Evolutionary conservation across 1,284 basidiomycete species (phyloP).

Genomic region (Boletellus sp.): DNA sequence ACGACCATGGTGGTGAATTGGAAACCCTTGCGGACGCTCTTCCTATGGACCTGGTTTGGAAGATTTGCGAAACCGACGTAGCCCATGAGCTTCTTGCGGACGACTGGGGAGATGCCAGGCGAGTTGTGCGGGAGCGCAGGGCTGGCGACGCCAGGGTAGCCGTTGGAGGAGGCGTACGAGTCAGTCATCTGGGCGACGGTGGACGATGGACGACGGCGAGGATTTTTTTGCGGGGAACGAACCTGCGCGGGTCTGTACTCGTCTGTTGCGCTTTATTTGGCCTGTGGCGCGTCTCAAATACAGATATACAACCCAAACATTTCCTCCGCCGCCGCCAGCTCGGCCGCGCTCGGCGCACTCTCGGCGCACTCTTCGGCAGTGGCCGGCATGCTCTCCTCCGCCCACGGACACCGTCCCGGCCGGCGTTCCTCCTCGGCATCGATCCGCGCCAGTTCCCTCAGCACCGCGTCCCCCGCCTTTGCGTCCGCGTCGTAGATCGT

Average conservation of each 20-base stretch:
- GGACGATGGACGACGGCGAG: conserved; percentile 32
- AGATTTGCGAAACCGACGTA: conserved; percentile 91
- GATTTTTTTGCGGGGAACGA: conserved; percentile 48
- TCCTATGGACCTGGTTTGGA: conserved; percentile 96
- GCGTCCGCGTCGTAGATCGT: conserved; percentile 29
- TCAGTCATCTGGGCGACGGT: conserved; percentile 54
- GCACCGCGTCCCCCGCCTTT: neutral
- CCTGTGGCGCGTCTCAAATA: conserved; percentile 26
- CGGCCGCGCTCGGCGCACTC: neutral
- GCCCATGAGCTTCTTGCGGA: conserved; percentile 89
- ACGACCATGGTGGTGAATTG: conserved; percentile 97
- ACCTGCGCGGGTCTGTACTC: conserved; percentile 29
- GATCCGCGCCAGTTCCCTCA: conserved; percentile 18
- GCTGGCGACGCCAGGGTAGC: conserved; percentile 56
- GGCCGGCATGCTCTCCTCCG: neutral
- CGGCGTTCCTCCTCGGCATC: conserved; percentile 23
- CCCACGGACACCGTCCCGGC: neutral
- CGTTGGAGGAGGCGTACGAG: conserved; percentile 57
- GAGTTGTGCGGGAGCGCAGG: conserved; percentile 52
- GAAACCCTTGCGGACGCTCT: conserved; percentile 94
- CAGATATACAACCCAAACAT: conserved; percentile 43
- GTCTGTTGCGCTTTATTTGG: conserved; percentile 33
- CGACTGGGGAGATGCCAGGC: conserved; percentile 54
- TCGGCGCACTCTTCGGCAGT: neutral
- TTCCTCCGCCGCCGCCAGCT: conserved; percentile 20